Evolutionary conservation across 768 basidiomycete species (phyloP).

Genomic region (Leccinum barrowsii): DNA sequence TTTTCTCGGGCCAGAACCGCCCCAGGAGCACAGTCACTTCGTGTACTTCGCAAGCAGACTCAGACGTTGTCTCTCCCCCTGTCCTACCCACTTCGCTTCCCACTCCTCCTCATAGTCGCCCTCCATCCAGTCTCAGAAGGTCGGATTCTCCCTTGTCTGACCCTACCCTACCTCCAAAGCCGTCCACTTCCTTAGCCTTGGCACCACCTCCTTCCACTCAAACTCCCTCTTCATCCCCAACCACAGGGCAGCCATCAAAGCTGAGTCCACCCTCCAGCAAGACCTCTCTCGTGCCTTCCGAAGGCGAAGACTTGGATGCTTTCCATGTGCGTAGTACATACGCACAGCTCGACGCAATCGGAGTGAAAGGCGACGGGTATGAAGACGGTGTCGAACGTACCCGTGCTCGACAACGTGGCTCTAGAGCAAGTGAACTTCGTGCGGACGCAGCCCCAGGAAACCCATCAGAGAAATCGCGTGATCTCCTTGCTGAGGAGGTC

Average conservation of each 20-base stretch:
- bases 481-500: slow-evolving; percentile 71
- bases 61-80: slow-evolving; percentile 17
- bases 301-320: slow-evolving; percentile 78
- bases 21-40: slow-evolving; percentile 28
- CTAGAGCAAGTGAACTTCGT: slow-evolving; percentile 55
- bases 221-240: slow-evolving; percentile 30
- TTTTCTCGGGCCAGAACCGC: slow-evolving; percentile 14
- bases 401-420: slow-evolving; percentile 61
- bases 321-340: slow-evolving; percentile 86
- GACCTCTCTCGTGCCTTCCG: slow-evolving; percentile 63
- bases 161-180: slow-evolving; percentile 16
- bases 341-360: slow-evolving; percentile 81
- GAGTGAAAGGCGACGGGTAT: slow-evolving; percentile 94
- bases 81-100: slow-evolving; percentile 19
- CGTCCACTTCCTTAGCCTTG: slow-evolving; percentile 19
- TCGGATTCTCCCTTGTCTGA: slow-evolving; percentile 26
- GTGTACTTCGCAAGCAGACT: slow-evolving; percentile 22
- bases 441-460: slow-evolving; percentile 55
- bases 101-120: slow-evolving; percentile 28
- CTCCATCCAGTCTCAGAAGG: slow-evolving; percentile 21
- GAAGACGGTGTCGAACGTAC: slow-evolving; percentile 94
- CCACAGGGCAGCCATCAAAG: slow-evolving; percentile 27
- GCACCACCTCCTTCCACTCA: slow-evolving; percentile 34
- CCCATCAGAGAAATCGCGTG: slow-evolving; percentile 58
- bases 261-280: slow-evolving; percentile 44